Percentiles rank a stretch among this genome's conserved stretches.
These are phyloP conservation scores for Chrysoporthe cubensis DNA, from an alignment of 2,329 filamentous ascomycete species.

Conservation along the genomic window DNA sequence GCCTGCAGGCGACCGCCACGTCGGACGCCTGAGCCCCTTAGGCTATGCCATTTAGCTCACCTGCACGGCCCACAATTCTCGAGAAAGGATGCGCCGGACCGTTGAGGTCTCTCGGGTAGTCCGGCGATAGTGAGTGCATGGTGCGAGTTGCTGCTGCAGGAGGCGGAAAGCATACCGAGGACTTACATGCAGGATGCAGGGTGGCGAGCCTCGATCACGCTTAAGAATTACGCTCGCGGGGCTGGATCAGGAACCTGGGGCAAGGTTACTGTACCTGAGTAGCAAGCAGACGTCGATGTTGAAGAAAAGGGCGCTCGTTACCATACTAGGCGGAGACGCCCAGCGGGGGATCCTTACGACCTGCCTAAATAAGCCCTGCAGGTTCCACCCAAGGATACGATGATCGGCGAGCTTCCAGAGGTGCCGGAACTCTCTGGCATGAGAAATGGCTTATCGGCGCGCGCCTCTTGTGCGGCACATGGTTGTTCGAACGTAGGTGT, in stretches of 20 bases:
- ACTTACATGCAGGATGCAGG: not conserved
- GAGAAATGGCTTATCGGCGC: not conserved
- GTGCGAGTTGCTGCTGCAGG: not conserved
- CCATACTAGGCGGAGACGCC: not conserved
- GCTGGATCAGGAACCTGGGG: not conserved
- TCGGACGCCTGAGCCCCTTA: not conserved
- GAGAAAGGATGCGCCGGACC: conserved; percentile 1
- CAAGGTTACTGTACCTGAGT: not conserved
- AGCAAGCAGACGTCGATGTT: not conserved
- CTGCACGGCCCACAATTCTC: not conserved
- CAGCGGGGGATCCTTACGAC: not conserved
- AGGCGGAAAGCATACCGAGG: not conserved
- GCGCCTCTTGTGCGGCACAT: not conserved
- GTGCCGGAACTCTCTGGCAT: not conserved
- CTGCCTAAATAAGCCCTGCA: not conserved
- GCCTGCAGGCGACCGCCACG: not conserved
- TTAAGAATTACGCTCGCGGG: not conserved
- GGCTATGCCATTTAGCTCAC: not conserved
- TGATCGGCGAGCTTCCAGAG: not conserved
- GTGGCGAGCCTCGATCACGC: not conserved
- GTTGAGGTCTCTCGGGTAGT: not conserved
- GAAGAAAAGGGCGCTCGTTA: not conserved
- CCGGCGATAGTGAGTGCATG: not conserved
- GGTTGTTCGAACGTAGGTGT: not conserved
- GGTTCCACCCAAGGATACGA: not conserved